A percentile compares a stretch with the other conserved stretches of the same genome.
Evolutionary conservation across 257 asterid genomes (phyloP).

Genomic region (Solanum sitiens): DNA sequence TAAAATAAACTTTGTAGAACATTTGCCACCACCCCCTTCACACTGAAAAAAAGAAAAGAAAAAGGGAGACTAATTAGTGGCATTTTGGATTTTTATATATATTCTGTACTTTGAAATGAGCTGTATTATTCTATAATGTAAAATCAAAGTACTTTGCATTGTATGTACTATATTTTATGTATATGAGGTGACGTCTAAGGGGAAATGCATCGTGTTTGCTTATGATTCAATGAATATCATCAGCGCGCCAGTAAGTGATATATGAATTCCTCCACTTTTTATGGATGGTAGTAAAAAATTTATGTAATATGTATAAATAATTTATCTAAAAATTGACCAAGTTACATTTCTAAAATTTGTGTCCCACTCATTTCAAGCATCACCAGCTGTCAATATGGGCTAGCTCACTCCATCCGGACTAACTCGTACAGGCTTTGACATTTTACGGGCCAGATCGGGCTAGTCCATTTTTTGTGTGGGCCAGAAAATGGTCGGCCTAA

Average conservation of each 20-base stretch:
- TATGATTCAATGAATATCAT: background rate
- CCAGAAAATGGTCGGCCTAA: no score
- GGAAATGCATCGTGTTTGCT: background rate
- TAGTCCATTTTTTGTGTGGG: no score
- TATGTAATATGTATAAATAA: no score
- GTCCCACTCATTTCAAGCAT: background rate
- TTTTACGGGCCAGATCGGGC: no score
- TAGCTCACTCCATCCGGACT: no score
- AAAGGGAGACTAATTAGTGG: background rate
- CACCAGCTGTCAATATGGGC: no score
- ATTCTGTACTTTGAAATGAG: slow-evolving; percentile 4
- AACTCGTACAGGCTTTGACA: no score
- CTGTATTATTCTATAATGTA: slow-evolving; percentile 10
- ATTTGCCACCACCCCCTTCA: slow-evolving; percentile 20
- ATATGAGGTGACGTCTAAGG: background rate
- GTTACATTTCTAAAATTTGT: no score
- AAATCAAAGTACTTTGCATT: background rate
- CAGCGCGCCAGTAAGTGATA: background rate
- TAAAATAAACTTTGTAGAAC: slow-evolving; percentile 5
- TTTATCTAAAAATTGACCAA: background rate
- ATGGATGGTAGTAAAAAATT: no score
- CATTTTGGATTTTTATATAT: background rate
- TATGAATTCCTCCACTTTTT: background rate
- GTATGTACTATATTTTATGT: background rate
- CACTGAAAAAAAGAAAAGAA: background rate